Base-by-base conservation (phyloP, 306 rosid species). In the Gastrolobium villosum region DNA sequence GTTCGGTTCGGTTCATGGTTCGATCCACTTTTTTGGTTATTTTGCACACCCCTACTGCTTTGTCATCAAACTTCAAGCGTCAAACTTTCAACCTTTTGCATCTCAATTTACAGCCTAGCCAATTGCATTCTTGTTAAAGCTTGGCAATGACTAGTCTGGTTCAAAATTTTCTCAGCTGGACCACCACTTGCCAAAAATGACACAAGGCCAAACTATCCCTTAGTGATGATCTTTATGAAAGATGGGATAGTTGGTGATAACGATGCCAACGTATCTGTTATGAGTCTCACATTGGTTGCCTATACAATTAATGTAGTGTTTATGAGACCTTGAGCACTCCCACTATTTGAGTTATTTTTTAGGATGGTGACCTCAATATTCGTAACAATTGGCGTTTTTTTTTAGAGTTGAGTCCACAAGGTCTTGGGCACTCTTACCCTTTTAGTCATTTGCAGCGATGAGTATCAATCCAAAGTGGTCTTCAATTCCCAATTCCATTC, bases 181-280 rank as follows among this genome's bases (percentile, higher is more conserved):
- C 82, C 82, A 79, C 89, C 82, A 74, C 77, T 50, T n/a, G 26
- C 35, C 60, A 15, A 46, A 53, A 39, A 41, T 82, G 71, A 72
- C 56, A 71, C 37, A 49, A 2, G 61, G 32, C 62, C 76, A 56
- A 78, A 78, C 82, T 5, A 30, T 20, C 31, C 28, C 31, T 30
- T 39, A 6, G 26, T 53, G 61, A 63, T 20, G 10, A 59, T 73
- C 45, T 44, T 13, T 53, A 72, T 3, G 28, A 68, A 40, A 64
- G 44, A 70, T 63, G 70, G 55, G 64, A 77, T 37, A 20, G 76
- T 15, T 28, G 6, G 7, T 69, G 85, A 82, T 11, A 44, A 55
- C 34, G 79, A 82, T 75, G 40, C 70, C n/a, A 11, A 32, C 41
- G 62, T 39, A 32, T n/a, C n/a, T n/a, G n/a, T n/a, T n/a, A n/a